Conservation (phyloP, 306 rosid species). For the Rubus parviflorus region DNA sequence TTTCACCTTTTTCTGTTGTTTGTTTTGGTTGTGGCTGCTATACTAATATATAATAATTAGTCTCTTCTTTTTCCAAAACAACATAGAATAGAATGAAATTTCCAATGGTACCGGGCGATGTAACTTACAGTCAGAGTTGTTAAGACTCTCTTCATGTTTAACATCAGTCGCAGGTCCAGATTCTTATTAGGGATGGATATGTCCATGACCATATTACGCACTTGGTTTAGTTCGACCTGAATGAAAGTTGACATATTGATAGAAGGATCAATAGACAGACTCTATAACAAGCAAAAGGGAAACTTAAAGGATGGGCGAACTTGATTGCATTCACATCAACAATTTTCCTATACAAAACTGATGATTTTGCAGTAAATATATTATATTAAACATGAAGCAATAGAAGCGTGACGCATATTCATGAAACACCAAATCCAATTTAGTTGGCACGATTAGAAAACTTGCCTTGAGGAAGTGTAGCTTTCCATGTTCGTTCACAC, state of each 20-base stretch:
- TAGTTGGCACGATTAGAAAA: slow-evolving; percentile 8
- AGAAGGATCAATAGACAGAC: slow-evolving; percentile 1
- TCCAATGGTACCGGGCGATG: not conserved
- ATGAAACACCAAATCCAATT: not conserved
- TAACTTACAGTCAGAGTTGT: slow-evolving; percentile 36
- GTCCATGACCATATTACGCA: slow-evolving; percentile 46
- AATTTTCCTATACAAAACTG: not conserved
- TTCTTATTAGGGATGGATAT: slow-evolving; percentile 44
- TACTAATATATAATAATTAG: not conserved
- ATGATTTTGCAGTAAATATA: not conserved
- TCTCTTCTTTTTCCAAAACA: not conserved
- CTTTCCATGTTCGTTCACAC: slow-evolving; percentile 29
- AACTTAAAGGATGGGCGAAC: not conserved
- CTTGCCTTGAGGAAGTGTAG: slow-evolving; percentile 46
- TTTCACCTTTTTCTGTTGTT: not conserved
- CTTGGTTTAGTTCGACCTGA: slow-evolving; percentile 39
- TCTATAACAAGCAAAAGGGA: not conserved
- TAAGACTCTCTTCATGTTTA: slow-evolving; percentile 32
- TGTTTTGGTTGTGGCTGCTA: not conserved
- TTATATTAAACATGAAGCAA: not conserved
- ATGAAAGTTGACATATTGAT: not conserved
- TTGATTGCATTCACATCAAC: slow-evolving; percentile 1
- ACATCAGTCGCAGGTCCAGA: slow-evolving; percentile 52
- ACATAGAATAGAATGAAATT: not conserved
- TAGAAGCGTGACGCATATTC: not conserved